Evolutionary conservation across 2,329 filamentous ascomycete species (phyloP).

Genomic region (Stylonectria norvegica): DNA sequence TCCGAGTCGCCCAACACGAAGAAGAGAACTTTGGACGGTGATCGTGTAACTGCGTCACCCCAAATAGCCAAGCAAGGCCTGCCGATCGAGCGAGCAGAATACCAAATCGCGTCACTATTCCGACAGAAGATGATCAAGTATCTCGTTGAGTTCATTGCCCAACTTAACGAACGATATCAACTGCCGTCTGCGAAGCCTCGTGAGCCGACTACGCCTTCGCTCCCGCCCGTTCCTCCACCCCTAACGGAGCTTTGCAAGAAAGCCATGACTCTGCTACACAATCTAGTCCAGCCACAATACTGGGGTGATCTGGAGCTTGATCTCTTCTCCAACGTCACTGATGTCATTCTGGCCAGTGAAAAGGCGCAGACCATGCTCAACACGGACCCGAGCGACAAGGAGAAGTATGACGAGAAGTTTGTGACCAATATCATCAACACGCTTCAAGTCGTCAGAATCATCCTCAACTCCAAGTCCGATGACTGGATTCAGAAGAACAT

Average conservation of each 20-base stretch:
- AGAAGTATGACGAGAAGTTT: conserved; percentile 79
- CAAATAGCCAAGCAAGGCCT: conserved; percentile 42
- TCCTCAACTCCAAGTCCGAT: conserved; percentile 81
- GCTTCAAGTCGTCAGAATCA: conserved; percentile 84
- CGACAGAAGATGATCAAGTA: conserved; percentile 88
- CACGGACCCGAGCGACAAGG: conserved; percentile 60
- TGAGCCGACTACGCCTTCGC: conserved; percentile 45
- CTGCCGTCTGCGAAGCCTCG: conserved; percentile 67
- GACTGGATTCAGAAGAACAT: conserved; percentile 87
- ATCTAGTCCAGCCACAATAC: conserved; percentile 79
- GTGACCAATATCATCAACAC: conserved; percentile 89
- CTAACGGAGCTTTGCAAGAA: conserved; percentile 81
- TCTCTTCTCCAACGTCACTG: conserved; percentile 84
- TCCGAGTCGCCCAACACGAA: conserved; percentile 69
- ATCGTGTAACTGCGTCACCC: conserved; percentile 51
- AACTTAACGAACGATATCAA: conserved; percentile 79
- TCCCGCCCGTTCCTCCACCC: conserved; percentile 46
- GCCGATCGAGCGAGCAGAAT: conserved; percentile 57
- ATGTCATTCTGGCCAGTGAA: conserved; percentile 79
- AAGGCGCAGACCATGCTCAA: conserved; percentile 62
- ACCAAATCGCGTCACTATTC: conserved; percentile 62
- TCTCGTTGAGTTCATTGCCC: conserved; percentile 90
- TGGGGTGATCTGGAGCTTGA: conserved; percentile 94
- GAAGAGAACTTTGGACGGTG: conserved; percentile 75
- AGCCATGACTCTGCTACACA: conserved; percentile 75